phyloP scores from a whole-genome alignment of 2,329 filamentous ascomycete genomes.

The Penicillium oxalicum region DNA sequence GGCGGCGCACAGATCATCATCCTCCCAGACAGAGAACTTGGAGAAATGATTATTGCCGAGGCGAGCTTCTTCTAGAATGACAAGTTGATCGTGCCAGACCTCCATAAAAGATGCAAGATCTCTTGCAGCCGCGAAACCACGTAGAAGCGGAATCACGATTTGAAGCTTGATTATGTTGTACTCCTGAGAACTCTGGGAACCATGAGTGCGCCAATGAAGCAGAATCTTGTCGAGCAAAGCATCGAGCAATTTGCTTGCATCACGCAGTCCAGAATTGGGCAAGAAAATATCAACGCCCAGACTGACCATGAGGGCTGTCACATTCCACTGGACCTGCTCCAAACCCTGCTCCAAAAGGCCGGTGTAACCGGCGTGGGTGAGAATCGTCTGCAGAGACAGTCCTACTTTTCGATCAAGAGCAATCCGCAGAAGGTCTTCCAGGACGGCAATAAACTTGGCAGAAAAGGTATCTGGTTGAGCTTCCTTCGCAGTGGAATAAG shows the following conservation, averaged over 20 bases:
- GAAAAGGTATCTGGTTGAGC: constrained; percentile 22
- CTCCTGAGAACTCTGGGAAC: constrained; percentile 10
- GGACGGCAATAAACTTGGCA: constrained; percentile 26
- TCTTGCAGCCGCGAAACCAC: constrained; percentile 37
- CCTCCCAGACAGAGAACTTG: constrained; percentile 40
- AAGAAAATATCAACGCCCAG: constrained; percentile 41
- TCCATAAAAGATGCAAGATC: constrained; percentile 36
- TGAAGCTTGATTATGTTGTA: constrained; percentile 34
- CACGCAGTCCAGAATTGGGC: constrained; percentile 38
- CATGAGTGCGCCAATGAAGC: constrained; percentile 25
- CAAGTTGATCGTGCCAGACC: constrained; percentile 37
- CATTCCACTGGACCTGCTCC: constrained; percentile 35
- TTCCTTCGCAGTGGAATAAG: constrained; percentile 31
- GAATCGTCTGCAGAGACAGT: constrained; percentile 36
- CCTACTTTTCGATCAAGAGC: constrained; percentile 34
- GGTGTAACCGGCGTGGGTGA: constrained; percentile 38
- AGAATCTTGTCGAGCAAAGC: constrained; percentile 33
- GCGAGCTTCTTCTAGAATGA: constrained; percentile 32
- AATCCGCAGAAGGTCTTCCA: constrained; percentile 37
- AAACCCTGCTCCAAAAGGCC: constrained; percentile 32
- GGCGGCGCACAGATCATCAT: constrained; percentile 37
- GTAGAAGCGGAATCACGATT: constrained; percentile 37
- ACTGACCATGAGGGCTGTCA: constrained; percentile 38
- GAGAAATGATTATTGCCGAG: constrained; percentile 16
- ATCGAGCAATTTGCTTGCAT: constrained; percentile 32